phyloP scores from a whole-genome alignment of 75 land plant species.

The Gnetum montanum region DNA sequence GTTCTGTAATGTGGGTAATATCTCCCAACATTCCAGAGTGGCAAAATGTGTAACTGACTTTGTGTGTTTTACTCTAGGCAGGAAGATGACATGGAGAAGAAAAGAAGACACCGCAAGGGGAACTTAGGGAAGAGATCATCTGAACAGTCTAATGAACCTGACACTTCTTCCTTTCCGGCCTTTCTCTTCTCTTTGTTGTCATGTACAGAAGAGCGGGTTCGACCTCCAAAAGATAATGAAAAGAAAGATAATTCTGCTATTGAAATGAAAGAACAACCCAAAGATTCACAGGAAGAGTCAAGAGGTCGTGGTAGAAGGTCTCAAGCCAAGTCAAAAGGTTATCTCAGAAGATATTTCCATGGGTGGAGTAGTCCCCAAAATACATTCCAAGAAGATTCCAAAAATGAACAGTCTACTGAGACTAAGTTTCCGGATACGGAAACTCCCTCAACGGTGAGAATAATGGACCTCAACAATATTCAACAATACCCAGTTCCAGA shows the following conservation, averaged over 20 bases:
- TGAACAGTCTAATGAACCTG: slow-evolving; percentile 37
- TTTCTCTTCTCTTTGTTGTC: slow-evolving; percentile 43
- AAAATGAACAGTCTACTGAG: slow-evolving; percentile 5
- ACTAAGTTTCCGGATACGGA: no score
- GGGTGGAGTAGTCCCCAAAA: slow-evolving; percentile 24
- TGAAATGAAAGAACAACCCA: slow-evolving; percentile 7
- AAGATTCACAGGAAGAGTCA: slow-evolving; percentile 8
- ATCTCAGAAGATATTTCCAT: slow-evolving; percentile 19
- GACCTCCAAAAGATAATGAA: slow-evolving; percentile 9
- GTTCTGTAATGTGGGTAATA: no score
- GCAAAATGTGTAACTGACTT: background rate
- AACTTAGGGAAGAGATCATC: slow-evolving; percentile 8
- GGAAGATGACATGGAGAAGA: slow-evolving; percentile 16
- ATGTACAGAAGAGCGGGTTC: slow-evolving; percentile 24
- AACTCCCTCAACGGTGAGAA: no score
- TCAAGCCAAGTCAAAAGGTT: slow-evolving; percentile 35
- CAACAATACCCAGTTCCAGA: slow-evolving; percentile 25
- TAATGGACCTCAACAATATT: slow-evolving; percentile 5
- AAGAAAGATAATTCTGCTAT: background rate
- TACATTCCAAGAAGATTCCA: slow-evolving; percentile 12
- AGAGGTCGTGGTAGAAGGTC: slow-evolving; percentile 18
- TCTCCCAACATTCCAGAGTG: no score
- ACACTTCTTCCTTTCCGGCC: slow-evolving; percentile 62
- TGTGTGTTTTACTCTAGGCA: background rate
- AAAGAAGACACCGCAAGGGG: slow-evolving; percentile 3